These are phyloP conservation scores for Salinomyces thailandicus DNA, from an alignment of 2,329 filamentous ascomycete genomes.

Conservation along the genomic window DNA sequence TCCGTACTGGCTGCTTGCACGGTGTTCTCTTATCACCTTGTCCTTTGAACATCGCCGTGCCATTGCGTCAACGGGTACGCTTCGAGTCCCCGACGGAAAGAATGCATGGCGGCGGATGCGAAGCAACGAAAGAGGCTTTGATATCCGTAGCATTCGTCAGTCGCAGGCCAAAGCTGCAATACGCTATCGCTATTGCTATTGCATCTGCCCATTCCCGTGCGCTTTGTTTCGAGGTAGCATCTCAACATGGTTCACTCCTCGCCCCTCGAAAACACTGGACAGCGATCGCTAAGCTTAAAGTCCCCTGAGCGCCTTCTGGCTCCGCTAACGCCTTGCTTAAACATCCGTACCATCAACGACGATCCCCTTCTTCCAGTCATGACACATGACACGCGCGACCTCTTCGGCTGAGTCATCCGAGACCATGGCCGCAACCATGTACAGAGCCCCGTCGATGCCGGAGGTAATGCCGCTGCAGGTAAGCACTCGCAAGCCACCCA, in stretches of 20 bases:
- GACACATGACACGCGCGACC: constrained; percentile 65
- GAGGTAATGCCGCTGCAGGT: constrained; percentile 69
- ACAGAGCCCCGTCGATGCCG: constrained; percentile 73
- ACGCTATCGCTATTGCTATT: background rate
- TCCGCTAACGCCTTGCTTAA: constrained; percentile 31
- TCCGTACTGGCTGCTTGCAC: no score
- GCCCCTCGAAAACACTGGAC: background rate
- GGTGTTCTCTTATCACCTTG: no score
- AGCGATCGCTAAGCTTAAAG: background rate
- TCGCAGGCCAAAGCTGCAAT: background rate
- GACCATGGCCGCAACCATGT: constrained; percentile 74
- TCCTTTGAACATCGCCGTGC: no score
- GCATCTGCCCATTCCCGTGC: constrained; percentile 2
- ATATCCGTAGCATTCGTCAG: background rate
- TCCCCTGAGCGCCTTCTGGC: background rate
- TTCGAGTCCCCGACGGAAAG: no score
- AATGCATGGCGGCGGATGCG: no score
- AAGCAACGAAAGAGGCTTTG: no score
- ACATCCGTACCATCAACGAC: constrained; percentile 80
- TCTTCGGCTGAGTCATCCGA: constrained; percentile 66
- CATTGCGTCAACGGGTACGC: no score
- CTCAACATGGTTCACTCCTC: constrained; percentile 8
- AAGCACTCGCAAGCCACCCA: constrained; percentile 60
- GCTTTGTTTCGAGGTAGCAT: constrained; percentile 17
- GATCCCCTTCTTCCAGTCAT: constrained; percentile 76